Conservation (phyloP, 257 asterid genomes). For the Paraleonurus japonicus region DNA sequence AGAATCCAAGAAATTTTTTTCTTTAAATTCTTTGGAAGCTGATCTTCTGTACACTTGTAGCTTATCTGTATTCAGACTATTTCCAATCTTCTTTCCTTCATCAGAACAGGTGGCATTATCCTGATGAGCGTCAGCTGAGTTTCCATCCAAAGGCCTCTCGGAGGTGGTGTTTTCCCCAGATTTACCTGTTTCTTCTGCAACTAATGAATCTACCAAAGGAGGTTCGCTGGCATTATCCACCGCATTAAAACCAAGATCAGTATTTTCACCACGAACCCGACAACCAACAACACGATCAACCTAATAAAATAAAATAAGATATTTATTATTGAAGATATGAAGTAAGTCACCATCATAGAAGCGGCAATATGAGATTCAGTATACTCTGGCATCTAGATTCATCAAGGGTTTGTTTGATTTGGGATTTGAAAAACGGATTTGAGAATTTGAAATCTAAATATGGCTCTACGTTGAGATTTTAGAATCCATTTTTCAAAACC, state of each 20-base stretch:
- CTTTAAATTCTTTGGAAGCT: slow-evolving; percentile 52
- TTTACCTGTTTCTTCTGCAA: slow-evolving; percentile 37
- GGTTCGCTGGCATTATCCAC: slow-evolving; percentile 30
- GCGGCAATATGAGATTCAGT: no score
- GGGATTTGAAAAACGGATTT: no score
- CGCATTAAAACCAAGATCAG: slow-evolving; percentile 1
- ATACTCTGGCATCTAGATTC: no score
- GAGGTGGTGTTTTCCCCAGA: slow-evolving; percentile 36
- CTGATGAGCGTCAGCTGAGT: slow-evolving; percentile 38
- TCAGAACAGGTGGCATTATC: slow-evolving; percentile 46
- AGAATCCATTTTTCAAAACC: no score
- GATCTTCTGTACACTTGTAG: slow-evolving; percentile 72
- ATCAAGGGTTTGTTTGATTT: no score
- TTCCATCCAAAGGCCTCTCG: slow-evolving; percentile 43
- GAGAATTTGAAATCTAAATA: no score
- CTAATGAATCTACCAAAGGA: slow-evolving; percentile 39
- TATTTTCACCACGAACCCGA: slow-evolving; percentile 53
- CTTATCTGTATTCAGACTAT: slow-evolving; percentile 38
- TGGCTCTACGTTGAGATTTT: no score
- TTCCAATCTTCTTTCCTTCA: slow-evolving; percentile 35
- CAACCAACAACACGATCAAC: slow-evolving; percentile 91
- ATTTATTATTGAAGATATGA: slow-evolving; percentile 1
- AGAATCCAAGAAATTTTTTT: slow-evolving; percentile 38
- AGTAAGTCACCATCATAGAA: not conserved
- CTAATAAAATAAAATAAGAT: slow-evolving; percentile 36